phyloP scores from a whole-genome alignment of 208 protist species.

The Strigomonas galati region DNA sequence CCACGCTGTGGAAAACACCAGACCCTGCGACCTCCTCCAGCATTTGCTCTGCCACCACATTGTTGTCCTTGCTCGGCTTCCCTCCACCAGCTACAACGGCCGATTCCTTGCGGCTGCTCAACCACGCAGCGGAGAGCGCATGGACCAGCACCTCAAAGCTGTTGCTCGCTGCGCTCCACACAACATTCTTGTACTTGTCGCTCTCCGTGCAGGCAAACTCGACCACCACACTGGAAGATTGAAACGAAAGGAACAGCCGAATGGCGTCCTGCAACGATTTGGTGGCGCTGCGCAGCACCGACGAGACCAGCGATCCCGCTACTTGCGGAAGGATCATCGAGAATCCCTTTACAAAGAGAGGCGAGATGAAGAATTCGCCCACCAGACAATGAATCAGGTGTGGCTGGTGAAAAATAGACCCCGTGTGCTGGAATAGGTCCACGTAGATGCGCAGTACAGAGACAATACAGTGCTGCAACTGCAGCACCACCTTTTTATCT shows the following conservation, averaged over 20 bases:
- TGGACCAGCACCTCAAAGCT: conserved; percentile 46
- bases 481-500: conserved; percentile 30
- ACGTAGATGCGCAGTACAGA: conserved; percentile 56
- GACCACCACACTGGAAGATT: too few relatives aligned
- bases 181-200: too few relatives aligned
- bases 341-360: conserved; percentile 70
- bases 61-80: conserved; percentile 7
- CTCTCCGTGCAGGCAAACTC: too few relatives aligned
- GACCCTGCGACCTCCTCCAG: conserved; percentile 18
- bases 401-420: conserved; percentile 51
- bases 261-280: conserved; percentile 4
- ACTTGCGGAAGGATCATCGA: conserved; percentile 27
- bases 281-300: conserved; percentile 30
- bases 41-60: conserved; percentile 7
- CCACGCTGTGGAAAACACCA: not conserved
- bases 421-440: conserved; percentile 38
- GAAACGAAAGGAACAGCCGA: conserved; percentile 1
- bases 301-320: conserved; percentile 5
- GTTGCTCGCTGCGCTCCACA: conserved; percentile 14
- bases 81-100: too few relatives aligned
- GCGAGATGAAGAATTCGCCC: conserved; percentile 62
- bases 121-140: conserved; percentile 45
- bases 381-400: conserved; percentile 33
- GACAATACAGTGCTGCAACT: conserved; percentile 46
- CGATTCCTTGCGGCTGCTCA: conserved; percentile 21